A percentile compares a stretch with the other conserved stretches of the same genome.
These are phyloP conservation scores for Chytriomyces confervae DNA, from an alignment of 192 early-diverging fungal species.

Conservation along the genomic window DNA sequence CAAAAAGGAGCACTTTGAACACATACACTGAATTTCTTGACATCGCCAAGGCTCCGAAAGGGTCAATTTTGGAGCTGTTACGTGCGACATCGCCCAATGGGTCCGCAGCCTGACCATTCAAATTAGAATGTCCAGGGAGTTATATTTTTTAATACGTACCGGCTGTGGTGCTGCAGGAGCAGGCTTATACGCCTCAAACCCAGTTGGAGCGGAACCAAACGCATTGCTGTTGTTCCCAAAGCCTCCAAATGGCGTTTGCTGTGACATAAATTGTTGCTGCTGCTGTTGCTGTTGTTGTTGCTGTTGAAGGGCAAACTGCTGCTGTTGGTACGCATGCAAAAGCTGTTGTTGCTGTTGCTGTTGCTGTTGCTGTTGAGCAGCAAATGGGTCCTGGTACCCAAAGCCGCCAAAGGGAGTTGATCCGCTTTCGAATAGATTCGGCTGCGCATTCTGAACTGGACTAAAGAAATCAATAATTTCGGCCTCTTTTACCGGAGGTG, in stretches of 20 bases:
- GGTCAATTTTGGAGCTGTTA: constrained; percentile 31
- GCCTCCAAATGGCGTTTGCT: constrained; percentile 48
- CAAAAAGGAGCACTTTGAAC: neutral
- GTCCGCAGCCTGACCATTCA: constrained; percentile 12
- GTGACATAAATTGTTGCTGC: constrained; percentile 37
- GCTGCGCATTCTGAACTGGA: constrained; percentile 40
- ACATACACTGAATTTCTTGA: constrained; percentile 24
- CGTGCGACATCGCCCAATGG: constrained; percentile 30
- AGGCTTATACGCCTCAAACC: constrained; percentile 22
- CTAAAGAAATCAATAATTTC: constrained; percentile 59
- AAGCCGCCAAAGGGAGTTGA: constrained; percentile 36
- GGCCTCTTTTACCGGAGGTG: constrained; percentile 24
- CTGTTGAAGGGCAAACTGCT: constrained; percentile 44
- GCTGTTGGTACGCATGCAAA: constrained; percentile 44
- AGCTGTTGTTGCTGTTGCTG: constrained; percentile 48
- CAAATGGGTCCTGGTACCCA: constrained; percentile 40
- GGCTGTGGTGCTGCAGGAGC: constrained; percentile 13
- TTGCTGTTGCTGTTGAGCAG: constrained; percentile 38
- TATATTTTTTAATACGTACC: neutral
- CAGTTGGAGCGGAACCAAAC: constrained; percentile 3
- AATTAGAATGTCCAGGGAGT: neutral
- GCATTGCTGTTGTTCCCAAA: constrained; percentile 25
- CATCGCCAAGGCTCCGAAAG: constrained; percentile 22
- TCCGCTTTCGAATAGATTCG: constrained; percentile 18
- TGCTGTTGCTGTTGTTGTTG: constrained; percentile 25